Base-by-base conservation (phyloP, 1,139 yeast species). In the Meyerozyma elateridarum region DNA sequence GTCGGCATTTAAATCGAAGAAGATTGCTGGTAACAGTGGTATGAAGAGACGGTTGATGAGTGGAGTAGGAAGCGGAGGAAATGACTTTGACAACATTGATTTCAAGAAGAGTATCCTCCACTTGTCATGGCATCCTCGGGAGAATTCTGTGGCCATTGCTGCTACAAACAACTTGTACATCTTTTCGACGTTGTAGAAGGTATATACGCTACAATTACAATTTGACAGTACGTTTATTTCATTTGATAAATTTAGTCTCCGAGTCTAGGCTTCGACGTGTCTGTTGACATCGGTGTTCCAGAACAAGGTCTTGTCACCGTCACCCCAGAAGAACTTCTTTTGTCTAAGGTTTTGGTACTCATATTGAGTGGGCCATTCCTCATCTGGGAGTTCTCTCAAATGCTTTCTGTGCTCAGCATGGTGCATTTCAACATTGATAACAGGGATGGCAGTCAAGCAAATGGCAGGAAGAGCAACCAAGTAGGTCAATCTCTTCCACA, bases 71-170 rank as follows among this genome's bases (percentile, higher is more conserved):
- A 45, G 58, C 25, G 54, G 54, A 22, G 48, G 51, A 24, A 47
- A 54, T 49, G 94, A 84, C 51, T 79, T 82, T 56, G 94, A 85
- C 56, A 81, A 80, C 44, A 84, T 89, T 50, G 97, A 93, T 60
- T 91, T 88, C 65, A 88, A 89, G 60, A 89, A 89, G 73, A 84
- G 88, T 61, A 89, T 93, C 44, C 73, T 91, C 60, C 97, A 91
- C 64, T 72, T 88, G 59, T 88, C 97, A 54, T 93, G 99, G 98
- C 98, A 93, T 66, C 98, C 98, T 43, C 73, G 71, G 51, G 98
- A 93, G 64, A 87, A 91, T 63, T 82, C 94, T 32, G 95, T 93
- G 45, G 98, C 98, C 28, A 85, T 93, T 52, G 98, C 97, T 32
- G 98, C 98, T 20, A 93, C 99, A 17, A 93, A 93, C 65, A 93